Evolutionary conservation across 2,329 filamentous ascomycete genomes (phyloP), one percentile per base, ranked within the genome.

Genomic region (Cercospora berteroae): DNA sequence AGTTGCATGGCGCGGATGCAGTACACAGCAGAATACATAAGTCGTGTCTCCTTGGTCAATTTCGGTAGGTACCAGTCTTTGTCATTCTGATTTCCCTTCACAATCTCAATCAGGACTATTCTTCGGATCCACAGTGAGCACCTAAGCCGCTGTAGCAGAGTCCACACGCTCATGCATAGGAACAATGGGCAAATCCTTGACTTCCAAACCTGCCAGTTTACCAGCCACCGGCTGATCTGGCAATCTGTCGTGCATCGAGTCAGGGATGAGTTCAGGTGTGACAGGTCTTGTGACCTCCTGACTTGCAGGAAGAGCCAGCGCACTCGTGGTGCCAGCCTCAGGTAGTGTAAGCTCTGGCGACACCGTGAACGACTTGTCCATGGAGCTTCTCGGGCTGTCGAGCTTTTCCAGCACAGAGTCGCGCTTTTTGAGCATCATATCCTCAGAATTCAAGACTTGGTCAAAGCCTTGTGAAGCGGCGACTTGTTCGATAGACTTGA

Each of bases 401-500:
- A 80, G 71, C 60, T 77, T 74, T 64, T 77, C 74, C n/a, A 78
- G 70, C 33, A 80, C 74, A 7, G 74, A 74, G 60, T 79, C 74
- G 20, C 76, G 75, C 64, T 79, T 80, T 48, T 71, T 71, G 20
- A 73, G 68, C 8, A 75, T 72, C 55, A 70, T 68, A 50, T 74
- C 76, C 60, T 71, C 72, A 8, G 76, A 73, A 4, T 79, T 78
- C 27, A 84, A 75, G 67, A 77, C 78, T 72, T 84, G 82, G 13
- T 77, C 78, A 71, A 83, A 81, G 5, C 81, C 82, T 65, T 81
- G 77, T 59, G 81, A 79, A 18, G 74, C 75, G 20, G 81, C 81
- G 61, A 83, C 81, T 69, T 77, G 78, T 71, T 84, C 82, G 72
- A 84, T 84, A 64, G 80, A 81, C 75, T 82, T 82, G 77, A 84